Percentiles rank a stretch among this genome's conserved stretches.
phyloP scores from a whole-genome alignment of 2,329 filamentous ascomycete genomes.

The Neoarthrinium moseri region DNA sequence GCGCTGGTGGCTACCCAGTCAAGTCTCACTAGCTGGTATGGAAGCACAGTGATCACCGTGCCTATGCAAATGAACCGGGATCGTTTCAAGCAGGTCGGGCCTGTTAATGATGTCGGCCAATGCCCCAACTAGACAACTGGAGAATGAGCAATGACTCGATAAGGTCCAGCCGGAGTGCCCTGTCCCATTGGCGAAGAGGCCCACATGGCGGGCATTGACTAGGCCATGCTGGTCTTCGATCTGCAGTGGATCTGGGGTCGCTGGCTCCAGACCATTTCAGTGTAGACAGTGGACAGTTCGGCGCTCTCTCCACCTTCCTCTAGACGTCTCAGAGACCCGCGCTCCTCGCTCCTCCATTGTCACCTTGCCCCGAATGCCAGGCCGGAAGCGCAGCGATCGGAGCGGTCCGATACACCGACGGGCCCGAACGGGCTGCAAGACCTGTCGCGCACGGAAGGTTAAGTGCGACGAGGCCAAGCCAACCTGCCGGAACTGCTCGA shows the following conservation, averaged over 20 bases:
- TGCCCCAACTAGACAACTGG: too few species aligned
- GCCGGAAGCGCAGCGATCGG: conserved; percentile 4
- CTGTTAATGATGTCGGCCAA: too few species aligned
- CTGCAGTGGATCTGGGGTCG: not conserved
- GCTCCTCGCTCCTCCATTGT: not conserved
- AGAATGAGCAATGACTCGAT: too few species aligned
- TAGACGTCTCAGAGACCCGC: not conserved
- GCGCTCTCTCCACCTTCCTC: not conserved
- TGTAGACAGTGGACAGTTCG: not conserved
- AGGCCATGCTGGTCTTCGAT: not conserved
- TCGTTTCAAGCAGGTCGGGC: too few species aligned
- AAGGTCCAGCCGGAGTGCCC: not conserved
- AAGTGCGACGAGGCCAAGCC: conserved; percentile 10
- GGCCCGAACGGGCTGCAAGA: conserved; percentile 5
- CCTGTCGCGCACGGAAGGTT: conserved; percentile 1
- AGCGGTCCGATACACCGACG: conserved; percentile 1
- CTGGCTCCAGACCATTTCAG: not conserved
- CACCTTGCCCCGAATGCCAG: conserved; percentile 2
- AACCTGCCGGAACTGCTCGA: conserved; percentile 3
- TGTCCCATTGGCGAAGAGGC: too few species aligned
- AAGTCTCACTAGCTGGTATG: too few species aligned
- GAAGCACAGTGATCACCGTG: too few species aligned
- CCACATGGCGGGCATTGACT: not conserved
- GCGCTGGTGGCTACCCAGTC: too few species aligned
- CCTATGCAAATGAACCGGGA: too few species aligned